Evolutionary conservation across 495 filamentous ascomycete genomes (phyloP).

Genomic region (Viridothelium virens): DNA sequence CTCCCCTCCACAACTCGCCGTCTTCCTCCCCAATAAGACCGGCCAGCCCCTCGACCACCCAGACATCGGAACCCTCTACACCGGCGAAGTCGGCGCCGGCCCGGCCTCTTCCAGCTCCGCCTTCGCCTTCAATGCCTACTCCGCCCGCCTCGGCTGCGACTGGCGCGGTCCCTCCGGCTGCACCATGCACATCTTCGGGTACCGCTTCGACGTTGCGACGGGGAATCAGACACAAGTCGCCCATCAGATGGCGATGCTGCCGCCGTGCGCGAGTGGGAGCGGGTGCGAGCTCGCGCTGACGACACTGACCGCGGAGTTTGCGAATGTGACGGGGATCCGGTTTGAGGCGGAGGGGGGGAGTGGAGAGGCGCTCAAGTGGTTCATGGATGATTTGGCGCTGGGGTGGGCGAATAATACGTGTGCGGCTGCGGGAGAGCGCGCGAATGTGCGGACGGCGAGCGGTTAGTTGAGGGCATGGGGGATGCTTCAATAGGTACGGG

Average conservation of each 20-base stretch:
- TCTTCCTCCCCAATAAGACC: conserved; percentile 34
- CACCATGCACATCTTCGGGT: conserved; percentile 36
- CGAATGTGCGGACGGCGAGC: neutral
- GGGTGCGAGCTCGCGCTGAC: conserved; percentile 36
- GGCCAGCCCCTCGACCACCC: conserved; percentile 25
- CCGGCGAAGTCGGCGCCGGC: conserved; percentile 42
- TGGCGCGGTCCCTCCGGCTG: conserved; percentile 36
- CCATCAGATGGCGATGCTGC: conserved; percentile 32
- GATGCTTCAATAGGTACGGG: neutral
- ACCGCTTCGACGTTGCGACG: conserved; percentile 24
- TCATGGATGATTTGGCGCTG: conserved; percentile 38
- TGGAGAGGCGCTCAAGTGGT: conserved; percentile 30
- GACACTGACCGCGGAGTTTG: conserved; percentile 31
- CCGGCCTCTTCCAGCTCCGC: conserved; percentile 32
- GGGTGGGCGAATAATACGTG: conserved; percentile 43
- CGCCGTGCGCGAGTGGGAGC: conserved; percentile 28
- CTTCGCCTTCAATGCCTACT: conserved; percentile 42
- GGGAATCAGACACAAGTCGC: conserved; percentile 24
- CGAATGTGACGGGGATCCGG: conserved; percentile 37
- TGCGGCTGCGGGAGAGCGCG: conserved; percentile 24
- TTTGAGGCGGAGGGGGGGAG: conserved; percentile 36
- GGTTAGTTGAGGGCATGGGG: neutral
- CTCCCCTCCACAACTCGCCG: conserved; percentile 38
- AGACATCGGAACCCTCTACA: conserved; percentile 29
- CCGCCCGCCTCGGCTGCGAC: conserved; percentile 38